Evolutionary conservation across 1,284 basidiomycete genomes (phyloP).

Genomic region (Sanghuangporus baumii): DNA sequence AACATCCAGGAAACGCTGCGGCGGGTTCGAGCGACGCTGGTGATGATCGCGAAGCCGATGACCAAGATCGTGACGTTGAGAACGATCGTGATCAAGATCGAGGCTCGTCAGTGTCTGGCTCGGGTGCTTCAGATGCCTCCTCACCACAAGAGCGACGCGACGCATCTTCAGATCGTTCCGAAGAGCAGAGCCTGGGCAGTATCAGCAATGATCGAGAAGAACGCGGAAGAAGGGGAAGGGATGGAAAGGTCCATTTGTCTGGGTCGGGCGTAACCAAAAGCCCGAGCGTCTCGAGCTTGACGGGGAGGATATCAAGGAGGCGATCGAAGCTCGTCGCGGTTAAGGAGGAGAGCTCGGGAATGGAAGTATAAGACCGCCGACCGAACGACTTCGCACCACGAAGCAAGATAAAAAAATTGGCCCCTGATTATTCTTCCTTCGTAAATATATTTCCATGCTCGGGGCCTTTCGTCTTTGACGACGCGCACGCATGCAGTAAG

Average conservation of each 20-base stretch:
- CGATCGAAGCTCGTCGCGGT: constrained; percentile 10
- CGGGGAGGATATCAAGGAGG: not conserved
- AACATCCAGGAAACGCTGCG: constrained; percentile 44
- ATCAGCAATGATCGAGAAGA: not conserved
- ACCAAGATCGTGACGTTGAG: constrained; percentile 13
- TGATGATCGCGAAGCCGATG: constrained; percentile 17
- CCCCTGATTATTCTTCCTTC: no score
- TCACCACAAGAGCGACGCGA: not conserved
- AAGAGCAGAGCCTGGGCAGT: not conserved
- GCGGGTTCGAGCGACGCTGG: constrained; percentile 7
- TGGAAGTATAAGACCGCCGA: constrained; percentile 3
- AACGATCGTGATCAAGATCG: constrained; percentile 5
- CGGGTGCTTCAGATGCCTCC: not conserved
- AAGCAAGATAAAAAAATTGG: no score
- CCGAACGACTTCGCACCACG: no score
- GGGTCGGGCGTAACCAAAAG: not conserved
- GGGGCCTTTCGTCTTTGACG: no score
- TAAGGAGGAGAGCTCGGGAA: constrained; percentile 16
- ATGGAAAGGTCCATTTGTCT: not conserved
- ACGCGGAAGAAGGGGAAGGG: not conserved
- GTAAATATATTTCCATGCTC: no score
- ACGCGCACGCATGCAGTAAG: no score
- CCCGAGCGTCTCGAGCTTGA: not conserved
- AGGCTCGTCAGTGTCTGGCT: not conserved
- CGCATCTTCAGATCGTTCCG: not conserved